Evolutionary conservation across 2,329 filamentous ascomycete genomes (phyloP), one percentile per base, ranked within the genome.

Genomic region (Orbilia blumenaviensis): DNA sequence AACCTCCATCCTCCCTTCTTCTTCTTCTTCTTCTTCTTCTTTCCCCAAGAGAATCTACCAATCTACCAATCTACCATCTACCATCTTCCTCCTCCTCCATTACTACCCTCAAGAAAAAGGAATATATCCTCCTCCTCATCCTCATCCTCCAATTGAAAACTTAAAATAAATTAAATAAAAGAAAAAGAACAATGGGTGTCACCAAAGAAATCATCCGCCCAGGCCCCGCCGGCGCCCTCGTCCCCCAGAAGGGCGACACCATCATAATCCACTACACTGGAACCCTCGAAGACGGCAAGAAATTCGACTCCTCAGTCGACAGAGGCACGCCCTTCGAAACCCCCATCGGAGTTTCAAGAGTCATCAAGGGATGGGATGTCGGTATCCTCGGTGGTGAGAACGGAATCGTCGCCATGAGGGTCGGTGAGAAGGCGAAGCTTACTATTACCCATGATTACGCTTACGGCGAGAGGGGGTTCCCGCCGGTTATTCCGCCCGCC

Each of bases 341-440:
- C 78, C 82, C 84, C 69, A 98, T 99, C 83, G 95, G 95, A 64
- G 86, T 91, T 79, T 93, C 93, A 66, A 87, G 88, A 81, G 91
- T 98, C 82, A 97, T 99, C 85, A 88, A 88, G 86, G 94, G 89
- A 80, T 96, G 89, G 93, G 93, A 93, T 81, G 90, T 96, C 84
- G 94, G 91, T 79, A 93, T 98, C 66, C 85, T 86, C 62, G 52
- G 52, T 5, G 86, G 89, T 81, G 97, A 98, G 94, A 90, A 14
- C 34, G 69, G 62, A n/a, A 56, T 54, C 36, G 52, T 44, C 16
- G n/a, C 69, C 2, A 74, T 74, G 69, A 46, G 90, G 82, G 86
- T 96, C 71, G 94, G 94, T 82, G 95, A 98, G 88, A 94, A 92
- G 86, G 90, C 93, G 63, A 92, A 89, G 62, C 86, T 99, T 78